These are phyloP conservation scores for Speleostelium caveatum DNA, from an alignment of 78 protist genomes.

Conservation along the genomic window DNA sequence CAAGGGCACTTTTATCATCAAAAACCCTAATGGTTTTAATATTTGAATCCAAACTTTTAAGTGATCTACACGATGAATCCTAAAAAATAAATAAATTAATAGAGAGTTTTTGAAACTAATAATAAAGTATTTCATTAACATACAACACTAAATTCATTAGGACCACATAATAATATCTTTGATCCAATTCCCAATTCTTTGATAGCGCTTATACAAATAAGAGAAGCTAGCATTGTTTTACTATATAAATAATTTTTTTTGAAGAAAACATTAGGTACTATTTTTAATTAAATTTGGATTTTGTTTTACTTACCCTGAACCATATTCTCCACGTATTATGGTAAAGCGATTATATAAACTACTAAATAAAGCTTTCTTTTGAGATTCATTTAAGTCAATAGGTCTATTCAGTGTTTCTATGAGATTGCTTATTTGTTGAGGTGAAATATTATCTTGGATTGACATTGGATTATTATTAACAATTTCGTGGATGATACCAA, in stretches of 20 bases:
- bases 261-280: too few relatives aligned
- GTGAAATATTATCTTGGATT: too few relatives aligned
- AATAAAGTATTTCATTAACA: too few relatives aligned
- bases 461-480: too few relatives aligned
- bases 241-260: too few relatives aligned
- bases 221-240: slow-evolving; percentile 21
- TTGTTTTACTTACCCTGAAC: too few relatives aligned
- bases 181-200: not conserved
- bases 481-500: too few relatives aligned
- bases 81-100: too few relatives aligned
- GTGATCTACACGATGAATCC: slow-evolving; percentile 37
- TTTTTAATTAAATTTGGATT: too few relatives aligned
- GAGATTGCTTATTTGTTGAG: too few relatives aligned
- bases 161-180: slow-evolving; percentile 51
- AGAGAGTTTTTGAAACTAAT: too few relatives aligned
- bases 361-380: not conserved
- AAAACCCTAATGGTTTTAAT: slow-evolving; percentile 6
- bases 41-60: slow-evolving; percentile 1
- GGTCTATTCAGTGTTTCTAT: too few relatives aligned
- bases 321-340: slow-evolving; percentile 34
- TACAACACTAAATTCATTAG: slow-evolving; percentile 49
- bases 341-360: slow-evolving; percentile 15
- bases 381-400: slow-evolving; percentile 6
- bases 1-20: not conserved
- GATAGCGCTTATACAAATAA: slow-evolving; percentile 3